Conservation (phyloP, 2,329 filamentous ascomycete species). For the Paracorniculantispora psalliotae region DNA sequence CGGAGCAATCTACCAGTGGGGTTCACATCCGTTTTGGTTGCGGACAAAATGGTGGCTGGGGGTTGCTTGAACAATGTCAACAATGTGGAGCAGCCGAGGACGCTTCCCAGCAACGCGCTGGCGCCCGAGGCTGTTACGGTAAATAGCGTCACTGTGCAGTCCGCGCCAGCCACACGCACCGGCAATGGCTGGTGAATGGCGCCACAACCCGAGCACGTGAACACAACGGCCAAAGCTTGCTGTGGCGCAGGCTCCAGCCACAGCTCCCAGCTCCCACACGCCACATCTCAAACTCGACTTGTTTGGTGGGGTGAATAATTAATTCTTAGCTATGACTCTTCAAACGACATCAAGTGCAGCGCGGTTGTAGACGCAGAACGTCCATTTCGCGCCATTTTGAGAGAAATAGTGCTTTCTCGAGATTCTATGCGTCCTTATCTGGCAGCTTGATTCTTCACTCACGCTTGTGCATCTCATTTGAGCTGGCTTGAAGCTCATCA, state of each 20-base stretch:
- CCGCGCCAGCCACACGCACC: constrained; percentile 1
- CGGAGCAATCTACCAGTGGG: constrained; percentile 14
- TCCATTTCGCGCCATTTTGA: not conserved
- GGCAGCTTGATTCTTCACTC: not conserved
- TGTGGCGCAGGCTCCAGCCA: constrained; percentile 7
- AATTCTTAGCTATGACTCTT: constrained; percentile 6
- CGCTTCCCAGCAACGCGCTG: constrained; percentile 22
- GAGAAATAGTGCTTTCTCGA: not conserved
- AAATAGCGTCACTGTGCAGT: constrained; percentile 8
- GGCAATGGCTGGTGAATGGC: constrained; percentile 1
- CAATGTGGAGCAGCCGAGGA: constrained; percentile 18
- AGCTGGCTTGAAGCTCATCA: constrained; percentile 1
- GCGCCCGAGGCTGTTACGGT: constrained; percentile 33
- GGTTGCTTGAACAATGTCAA: constrained; percentile 18
- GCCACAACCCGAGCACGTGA: constrained; percentile 3
- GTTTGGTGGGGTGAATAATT: constrained; percentile 15
- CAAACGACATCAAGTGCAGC: not conserved
- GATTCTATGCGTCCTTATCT: too few species aligned
- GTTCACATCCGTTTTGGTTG: constrained; percentile 14
- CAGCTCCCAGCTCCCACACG: not conserved
- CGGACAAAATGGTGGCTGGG: constrained; percentile 21
- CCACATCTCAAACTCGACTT: constrained; percentile 8
- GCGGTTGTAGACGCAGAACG: not conserved
- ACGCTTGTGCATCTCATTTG: not conserved
- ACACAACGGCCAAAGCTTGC: not conserved